Evolutionary conservation across 805 yeast species (phyloP).

Genomic region (Suhomyces vadensis): DNA sequence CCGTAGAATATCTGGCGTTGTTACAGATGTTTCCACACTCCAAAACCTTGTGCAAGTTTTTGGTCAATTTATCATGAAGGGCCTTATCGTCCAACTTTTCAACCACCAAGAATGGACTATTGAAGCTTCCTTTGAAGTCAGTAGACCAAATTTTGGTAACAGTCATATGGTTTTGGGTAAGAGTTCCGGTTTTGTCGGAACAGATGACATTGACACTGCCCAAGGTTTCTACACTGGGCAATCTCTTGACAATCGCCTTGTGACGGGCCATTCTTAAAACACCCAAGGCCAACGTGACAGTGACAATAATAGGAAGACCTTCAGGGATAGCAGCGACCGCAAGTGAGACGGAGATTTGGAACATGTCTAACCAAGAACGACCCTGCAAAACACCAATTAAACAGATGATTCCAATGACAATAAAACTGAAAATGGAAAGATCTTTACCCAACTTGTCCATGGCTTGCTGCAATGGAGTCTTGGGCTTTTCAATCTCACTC

Average conservation of each 20-base stretch:
- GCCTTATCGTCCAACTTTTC: conserved; percentile 47
- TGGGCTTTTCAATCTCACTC: conserved; percentile 93
- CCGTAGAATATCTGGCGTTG: conserved; percentile 68
- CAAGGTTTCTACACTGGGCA: conserved; percentile 93
- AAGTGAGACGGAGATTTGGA: conserved; percentile 92
- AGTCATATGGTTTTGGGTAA: conserved; percentile 90
- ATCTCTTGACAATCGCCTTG: conserved; percentile 88
- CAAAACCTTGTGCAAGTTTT: conserved; percentile 55
- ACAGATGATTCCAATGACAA: conserved; percentile 88
- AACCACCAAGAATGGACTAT: conserved; percentile 44
- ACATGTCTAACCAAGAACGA: conserved; percentile 95
- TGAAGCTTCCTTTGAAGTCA: conserved; percentile 48
- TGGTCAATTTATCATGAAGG: conserved; percentile 47
- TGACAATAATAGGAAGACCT: conserved; percentile 96
- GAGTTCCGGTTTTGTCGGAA: conserved; percentile 53
- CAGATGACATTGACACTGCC: conserved; percentile 77
- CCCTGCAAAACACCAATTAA: conserved; percentile 89
- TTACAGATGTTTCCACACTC: conserved; percentile 75
- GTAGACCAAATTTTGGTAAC: conserved; percentile 80
- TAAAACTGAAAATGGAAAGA: conserved; percentile 79
- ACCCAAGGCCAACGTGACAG: conserved; percentile 95
- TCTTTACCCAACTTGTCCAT: conserved; percentile 97
- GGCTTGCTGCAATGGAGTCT: conserved; percentile 91
- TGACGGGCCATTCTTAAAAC: conserved; percentile 94
- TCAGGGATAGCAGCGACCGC: conserved; percentile 99